Base-by-base conservation (phyloP, 2,329 filamentous ascomycete species). In the Aspergillus carbonarius region DNA sequence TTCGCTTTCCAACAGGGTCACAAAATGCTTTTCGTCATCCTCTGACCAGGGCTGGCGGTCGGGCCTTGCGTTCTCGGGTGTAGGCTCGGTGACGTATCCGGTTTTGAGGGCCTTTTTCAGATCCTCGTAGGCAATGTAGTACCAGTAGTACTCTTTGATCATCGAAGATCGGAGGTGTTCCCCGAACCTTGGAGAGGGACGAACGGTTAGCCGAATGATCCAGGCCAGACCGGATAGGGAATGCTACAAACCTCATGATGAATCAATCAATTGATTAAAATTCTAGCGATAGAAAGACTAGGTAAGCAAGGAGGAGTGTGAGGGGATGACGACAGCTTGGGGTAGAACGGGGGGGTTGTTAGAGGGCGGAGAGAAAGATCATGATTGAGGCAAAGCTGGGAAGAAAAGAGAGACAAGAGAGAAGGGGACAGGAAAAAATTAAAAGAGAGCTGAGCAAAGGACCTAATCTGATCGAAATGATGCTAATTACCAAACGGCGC, bases 121-220 rank as follows among this genome's bases (percentile, higher is more conserved):
- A 65, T 89, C 91, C 75, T 97, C 93, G 80, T 99, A 99, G 79
- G 92, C 90, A 78, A 99, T 97, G 80, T 99, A 99, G 82, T 96
- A 92, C 88, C 93, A 96, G 76, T 93, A 88, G 81, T 96, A 99
- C 79, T 98, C 93, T 82, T 91, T 92, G 78, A 98, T 96, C 72
- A 96, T 85, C 74, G 93, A 97, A 71, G 92, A 93, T 65, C 92
- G 92, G 71, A 99, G 87, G 83, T 99, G 93, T 79, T 97, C 91
- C 75, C 95, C 95, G 83, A 98, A 99, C 83, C 86, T 88, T 57
- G 47, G 37, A 39, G 57, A 54, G 52, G 51, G 51, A 47, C 42
- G 46, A 27, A 20, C 34, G 67, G 63, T 55, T 53, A 67, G 53
- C 18, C 34, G 37, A 15, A 13, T 25, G n/a, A 17, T 30, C 30